Conservation (phyloP, 768 basidiomycete genomes). For the Cyathus striatus region DNA sequence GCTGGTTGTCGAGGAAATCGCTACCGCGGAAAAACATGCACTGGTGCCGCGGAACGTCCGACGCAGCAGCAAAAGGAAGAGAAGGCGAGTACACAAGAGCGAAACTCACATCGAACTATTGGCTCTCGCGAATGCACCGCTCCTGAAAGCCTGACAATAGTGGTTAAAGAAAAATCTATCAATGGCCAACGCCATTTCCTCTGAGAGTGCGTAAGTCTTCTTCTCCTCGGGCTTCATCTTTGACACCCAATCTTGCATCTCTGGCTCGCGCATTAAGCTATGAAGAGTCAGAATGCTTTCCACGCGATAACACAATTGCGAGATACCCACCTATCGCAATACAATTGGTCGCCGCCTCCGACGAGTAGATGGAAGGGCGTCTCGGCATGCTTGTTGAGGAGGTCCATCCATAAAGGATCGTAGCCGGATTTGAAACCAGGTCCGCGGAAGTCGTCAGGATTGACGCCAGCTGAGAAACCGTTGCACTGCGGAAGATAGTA, state of each 20-base stretch:
- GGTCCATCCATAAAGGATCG: conserved; percentile 91
- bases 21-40: no score
- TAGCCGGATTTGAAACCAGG: conserved; percentile 79
- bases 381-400: conserved; percentile 77
- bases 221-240: conserved; percentile 55
- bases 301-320: neutral
- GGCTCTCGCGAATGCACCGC: conserved; percentile 86
- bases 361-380: conserved; percentile 87
- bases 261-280: conserved; percentile 81
- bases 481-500: conserved; percentile 56
- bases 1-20: no score
- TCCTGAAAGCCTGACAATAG: conserved; percentile 82
- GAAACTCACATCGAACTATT: conserved; percentile 86
- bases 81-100: no score
- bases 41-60: no score
- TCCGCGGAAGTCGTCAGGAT: conserved; percentile 80
- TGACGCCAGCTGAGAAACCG: conserved; percentile 85
- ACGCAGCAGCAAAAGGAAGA: conserved; percentile 1
- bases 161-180: conserved; percentile 90
- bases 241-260: conserved; percentile 82
- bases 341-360: conserved; percentile 92
- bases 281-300: neutral
- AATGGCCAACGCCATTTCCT: conserved; percentile 69
- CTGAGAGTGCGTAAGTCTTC: conserved; percentile 52
- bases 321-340: conserved; percentile 65